These are phyloP conservation scores for Clitopilus hobsonii DNA, from an alignment of 768 basidiomycete species.

Conservation along the genomic window DNA sequence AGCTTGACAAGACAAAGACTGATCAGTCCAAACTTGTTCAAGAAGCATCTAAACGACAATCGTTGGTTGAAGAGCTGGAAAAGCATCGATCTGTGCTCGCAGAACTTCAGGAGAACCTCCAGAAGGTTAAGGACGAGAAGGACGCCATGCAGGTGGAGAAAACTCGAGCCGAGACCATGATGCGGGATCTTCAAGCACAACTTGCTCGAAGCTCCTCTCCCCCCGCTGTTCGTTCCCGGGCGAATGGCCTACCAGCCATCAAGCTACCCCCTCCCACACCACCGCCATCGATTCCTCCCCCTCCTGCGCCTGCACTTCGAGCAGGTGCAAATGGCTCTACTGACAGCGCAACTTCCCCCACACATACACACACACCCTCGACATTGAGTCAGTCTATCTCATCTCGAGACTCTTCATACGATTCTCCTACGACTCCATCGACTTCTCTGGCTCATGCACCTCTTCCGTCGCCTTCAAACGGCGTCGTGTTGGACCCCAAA, in stretches of 20 bases:
- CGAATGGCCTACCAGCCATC: slow-evolving; percentile 55
- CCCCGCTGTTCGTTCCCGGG: slow-evolving; percentile 51
- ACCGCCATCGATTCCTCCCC: slow-evolving; percentile 83
- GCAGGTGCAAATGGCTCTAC: slow-evolving; percentile 39
- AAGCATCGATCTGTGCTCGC: slow-evolving; percentile 70
- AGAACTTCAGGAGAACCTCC: slow-evolving; percentile 73
- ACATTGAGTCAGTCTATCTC: slow-evolving; percentile 45
- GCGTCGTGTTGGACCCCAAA: slow-evolving; percentile 49
- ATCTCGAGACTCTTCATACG: slow-evolving; percentile 66
- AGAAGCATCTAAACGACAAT: slow-evolving; percentile 72
- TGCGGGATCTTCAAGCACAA: slow-evolving; percentile 80
- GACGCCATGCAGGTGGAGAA: slow-evolving; percentile 74
- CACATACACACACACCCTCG: slow-evolving; percentile 50
- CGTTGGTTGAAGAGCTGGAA: slow-evolving; percentile 71
- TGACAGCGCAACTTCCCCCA: slow-evolving; percentile 45
- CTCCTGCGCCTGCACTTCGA: slow-evolving; percentile 60
- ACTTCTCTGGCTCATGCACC: slow-evolving; percentile 53
- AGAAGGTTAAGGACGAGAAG: slow-evolving; percentile 79
- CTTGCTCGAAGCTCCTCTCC: slow-evolving; percentile 54
- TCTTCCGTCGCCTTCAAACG: slow-evolving; percentile 31
- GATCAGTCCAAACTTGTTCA: slow-evolving; percentile 63
- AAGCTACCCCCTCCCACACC: slow-evolving; percentile 88
- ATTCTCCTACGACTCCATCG: slow-evolving; percentile 43
- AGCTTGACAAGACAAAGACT: slow-evolving; percentile 51
- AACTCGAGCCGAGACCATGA: slow-evolving; percentile 56